Evolutionary conservation across 106 monocot genomes (phyloP).

Genomic region (Dioscorea zingiberensis): DNA sequence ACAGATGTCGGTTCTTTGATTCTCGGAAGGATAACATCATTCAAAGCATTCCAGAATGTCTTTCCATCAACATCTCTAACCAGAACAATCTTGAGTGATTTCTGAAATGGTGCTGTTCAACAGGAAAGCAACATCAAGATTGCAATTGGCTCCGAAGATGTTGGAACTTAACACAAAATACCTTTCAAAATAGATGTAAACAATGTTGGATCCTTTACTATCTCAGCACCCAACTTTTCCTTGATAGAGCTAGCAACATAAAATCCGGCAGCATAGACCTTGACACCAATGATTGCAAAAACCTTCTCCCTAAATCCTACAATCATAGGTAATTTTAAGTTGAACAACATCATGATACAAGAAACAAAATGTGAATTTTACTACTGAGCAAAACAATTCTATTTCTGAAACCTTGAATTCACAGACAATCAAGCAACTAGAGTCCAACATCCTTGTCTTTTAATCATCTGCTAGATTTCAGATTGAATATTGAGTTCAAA

Average conservation of each 20-base stretch:
- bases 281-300: conserved; percentile 79
- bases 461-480: no score
- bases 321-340: neutral
- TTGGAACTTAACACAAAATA: neutral
- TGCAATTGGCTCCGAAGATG: neutral
- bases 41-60: conserved; percentile 82
- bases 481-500: no score
- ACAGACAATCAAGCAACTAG: no score
- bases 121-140: neutral
- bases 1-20: conserved; percentile 35
- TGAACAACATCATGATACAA: neutral
- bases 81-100: conserved; percentile 57
- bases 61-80: conserved; percentile 76
- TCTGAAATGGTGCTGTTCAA: conserved; percentile 43
- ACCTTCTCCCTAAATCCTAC: conserved; percentile 81
- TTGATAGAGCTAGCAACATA: conserved; percentile 27
- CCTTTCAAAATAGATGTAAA: conserved; percentile 47
- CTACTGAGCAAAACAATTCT: neutral
- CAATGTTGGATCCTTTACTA: conserved; percentile 38
- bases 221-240: conserved; percentile 21
- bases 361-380: neutral
- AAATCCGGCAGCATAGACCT: conserved; percentile 79
- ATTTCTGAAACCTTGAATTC: neutral
- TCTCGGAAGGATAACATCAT: conserved; percentile 69
- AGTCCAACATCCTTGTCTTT: no score